Conservation (phyloP, 2,329 filamentous ascomycete species). For the Aspergillus ochraceus region DNA sequence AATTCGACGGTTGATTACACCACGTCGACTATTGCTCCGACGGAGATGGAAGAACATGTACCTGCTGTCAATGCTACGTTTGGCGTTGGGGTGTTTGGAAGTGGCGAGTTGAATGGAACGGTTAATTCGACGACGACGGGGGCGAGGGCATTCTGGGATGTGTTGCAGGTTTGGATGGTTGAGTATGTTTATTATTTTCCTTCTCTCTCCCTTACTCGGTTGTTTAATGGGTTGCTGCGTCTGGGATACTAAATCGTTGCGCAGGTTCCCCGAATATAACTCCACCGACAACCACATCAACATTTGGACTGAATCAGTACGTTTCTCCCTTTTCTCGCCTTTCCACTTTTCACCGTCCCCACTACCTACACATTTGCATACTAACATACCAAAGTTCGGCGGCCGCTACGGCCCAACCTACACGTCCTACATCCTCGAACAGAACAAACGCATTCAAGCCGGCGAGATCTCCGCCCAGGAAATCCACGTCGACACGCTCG, state of each 20-base stretch:
- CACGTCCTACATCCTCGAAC: constrained; percentile 57
- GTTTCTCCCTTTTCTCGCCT: neutral
- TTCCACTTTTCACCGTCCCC: too few species aligned
- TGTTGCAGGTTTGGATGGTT: constrained; percentile 42
- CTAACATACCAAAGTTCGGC: constrained; percentile 34
- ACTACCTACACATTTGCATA: too few species aligned
- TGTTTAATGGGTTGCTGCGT: too few species aligned
- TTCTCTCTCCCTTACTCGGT: too few species aligned
- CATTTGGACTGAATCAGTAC: neutral
- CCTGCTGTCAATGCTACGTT: neutral
- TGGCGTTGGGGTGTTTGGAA: neutral
- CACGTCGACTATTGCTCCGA: neutral
- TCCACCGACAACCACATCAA: neutral
- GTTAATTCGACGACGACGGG: constrained; percentile 41
- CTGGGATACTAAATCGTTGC: neutral
- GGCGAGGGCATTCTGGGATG: constrained; percentile 54
- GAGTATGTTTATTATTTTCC: neutral
- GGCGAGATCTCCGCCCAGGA: constrained; percentile 48
- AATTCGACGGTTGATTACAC: neutral
- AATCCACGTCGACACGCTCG: constrained; percentile 62
- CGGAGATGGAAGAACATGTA: neutral
- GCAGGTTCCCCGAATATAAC: constrained; percentile 51
- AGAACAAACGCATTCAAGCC: constrained; percentile 57
- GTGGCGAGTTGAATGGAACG: constrained; percentile 7
- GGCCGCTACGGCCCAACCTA: constrained; percentile 70